Conservation (phyloP, 1,139 yeast species). For the Eremothecium sinecaudum region DNA sequence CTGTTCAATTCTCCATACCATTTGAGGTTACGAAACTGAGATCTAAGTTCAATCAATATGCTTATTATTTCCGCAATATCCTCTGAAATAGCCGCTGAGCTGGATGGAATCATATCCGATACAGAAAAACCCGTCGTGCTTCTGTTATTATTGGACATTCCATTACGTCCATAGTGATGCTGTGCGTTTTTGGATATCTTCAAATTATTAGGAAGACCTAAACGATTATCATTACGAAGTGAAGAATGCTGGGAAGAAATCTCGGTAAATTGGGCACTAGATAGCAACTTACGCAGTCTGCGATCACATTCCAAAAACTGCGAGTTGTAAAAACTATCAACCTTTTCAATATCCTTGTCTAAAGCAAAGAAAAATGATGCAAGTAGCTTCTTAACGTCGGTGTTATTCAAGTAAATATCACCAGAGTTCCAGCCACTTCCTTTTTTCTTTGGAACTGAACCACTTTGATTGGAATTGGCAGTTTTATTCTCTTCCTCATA, state of each 20-base stretch:
- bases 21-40: constrained; percentile 70
- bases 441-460: constrained; percentile 14
- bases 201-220: constrained; percentile 6
- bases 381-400: constrained; percentile 36
- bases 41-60: constrained; percentile 65
- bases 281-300: constrained; percentile 45
- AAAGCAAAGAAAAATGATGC: constrained; percentile 69
- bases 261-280: constrained; percentile 28
- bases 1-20: constrained; percentile 94
- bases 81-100: constrained; percentile 34
- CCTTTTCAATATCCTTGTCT: constrained; percentile 75
- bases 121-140: background rate
- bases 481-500: constrained; percentile 16
- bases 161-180: constrained; percentile 10
- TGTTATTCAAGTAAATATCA: constrained; percentile 29
- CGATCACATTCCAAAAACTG: constrained; percentile 68
- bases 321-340: constrained; percentile 65
- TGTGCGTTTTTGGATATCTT: constrained; percentile 10
- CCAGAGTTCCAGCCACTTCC: constrained; percentile 12
- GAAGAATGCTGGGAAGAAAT: constrained; percentile 8
- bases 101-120: constrained; percentile 8
- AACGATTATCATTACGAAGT: background rate
- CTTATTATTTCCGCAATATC: constrained; percentile 73
- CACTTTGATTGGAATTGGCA: constrained; percentile 13
- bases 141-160: constrained; percentile 13